phyloP scores from a whole-genome alignment of 768 basidiomycete genomes.

The Boletus bicolor region DNA sequence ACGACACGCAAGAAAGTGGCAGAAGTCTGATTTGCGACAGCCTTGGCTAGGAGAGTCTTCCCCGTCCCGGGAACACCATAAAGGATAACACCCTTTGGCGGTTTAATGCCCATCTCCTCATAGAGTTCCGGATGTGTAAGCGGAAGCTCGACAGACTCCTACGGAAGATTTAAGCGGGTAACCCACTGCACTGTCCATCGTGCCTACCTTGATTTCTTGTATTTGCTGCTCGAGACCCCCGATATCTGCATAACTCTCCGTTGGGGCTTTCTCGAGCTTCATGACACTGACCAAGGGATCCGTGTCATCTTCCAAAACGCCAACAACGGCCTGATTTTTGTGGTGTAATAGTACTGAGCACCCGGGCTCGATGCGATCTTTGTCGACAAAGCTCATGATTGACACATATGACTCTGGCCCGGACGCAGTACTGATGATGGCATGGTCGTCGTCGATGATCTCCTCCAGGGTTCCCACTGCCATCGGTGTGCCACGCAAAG shows the following conservation, averaged over 20 bases:
- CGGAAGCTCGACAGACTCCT: constrained; percentile 98
- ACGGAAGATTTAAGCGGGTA: not conserved
- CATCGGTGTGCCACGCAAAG: constrained; percentile 93
- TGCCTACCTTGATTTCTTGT: constrained; percentile 93
- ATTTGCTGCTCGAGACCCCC: constrained; percentile 97
- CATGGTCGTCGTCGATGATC: constrained; percentile 97
- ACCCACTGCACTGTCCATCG: not conserved
- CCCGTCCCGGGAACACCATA: constrained; percentile 99
- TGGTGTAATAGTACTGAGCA: constrained; percentile 95
- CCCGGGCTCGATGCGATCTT: constrained; percentile 93
- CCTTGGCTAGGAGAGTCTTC: constrained; percentile 96
- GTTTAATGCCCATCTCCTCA: constrained; percentile 99
- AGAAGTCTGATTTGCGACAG: constrained; percentile 96
- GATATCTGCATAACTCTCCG: constrained; percentile 97
- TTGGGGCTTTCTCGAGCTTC: constrained; percentile 99
- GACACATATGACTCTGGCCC: constrained; percentile 97
- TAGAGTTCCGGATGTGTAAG: constrained; percentile 97
- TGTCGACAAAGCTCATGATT: constrained; percentile 98
- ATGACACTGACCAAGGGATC: constrained; percentile 97
- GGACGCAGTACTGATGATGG: constrained; percentile 93
- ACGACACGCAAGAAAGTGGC: constrained; percentile 97
- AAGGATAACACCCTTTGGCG: constrained; percentile 99
- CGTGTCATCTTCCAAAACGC: constrained; percentile 91
- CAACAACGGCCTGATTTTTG: constrained; percentile 92
- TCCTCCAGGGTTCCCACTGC: constrained; percentile 98